Conservation (phyloP, 1,139 yeast species). For the Protomyces lactucae-debilis region DNA sequence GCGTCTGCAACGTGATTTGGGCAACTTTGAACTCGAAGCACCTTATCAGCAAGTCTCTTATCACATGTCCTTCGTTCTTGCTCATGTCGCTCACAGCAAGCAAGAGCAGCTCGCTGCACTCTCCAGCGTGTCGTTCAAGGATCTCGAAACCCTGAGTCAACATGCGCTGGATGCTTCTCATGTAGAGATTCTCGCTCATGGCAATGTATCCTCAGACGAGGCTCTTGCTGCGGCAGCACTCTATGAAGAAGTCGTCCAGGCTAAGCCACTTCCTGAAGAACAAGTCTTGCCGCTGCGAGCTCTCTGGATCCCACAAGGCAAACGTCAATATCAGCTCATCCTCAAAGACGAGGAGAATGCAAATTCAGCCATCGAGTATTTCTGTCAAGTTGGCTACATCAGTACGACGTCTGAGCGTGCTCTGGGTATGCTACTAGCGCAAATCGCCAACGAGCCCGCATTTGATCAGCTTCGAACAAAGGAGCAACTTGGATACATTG, state of each 20-base stretch:
- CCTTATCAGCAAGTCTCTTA: slow-evolving; percentile 69
- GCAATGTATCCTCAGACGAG: slow-evolving; percentile 60
- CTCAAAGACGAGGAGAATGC: slow-evolving; percentile 66
- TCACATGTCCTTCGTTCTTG: slow-evolving; percentile 56
- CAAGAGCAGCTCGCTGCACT: slow-evolving; percentile 58
- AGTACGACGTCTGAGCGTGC: slow-evolving; percentile 43
- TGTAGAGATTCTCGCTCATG: slow-evolving; percentile 69
- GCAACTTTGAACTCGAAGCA: slow-evolving; percentile 65
- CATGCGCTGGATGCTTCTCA: slow-evolving; percentile 49
- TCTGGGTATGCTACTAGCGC: slow-evolving; percentile 60
- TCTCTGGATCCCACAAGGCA: slow-evolving; percentile 17
- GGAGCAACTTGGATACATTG: slow-evolving; percentile 89
- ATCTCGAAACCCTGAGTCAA: slow-evolving; percentile 48
- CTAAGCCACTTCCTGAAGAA: slow-evolving; percentile 29
- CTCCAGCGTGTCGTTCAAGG: slow-evolving; percentile 48
- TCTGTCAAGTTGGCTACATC: slow-evolving; percentile 61
- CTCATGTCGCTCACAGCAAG: slow-evolving; percentile 64
- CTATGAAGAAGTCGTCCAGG: slow-evolving; percentile 41
- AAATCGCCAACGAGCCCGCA: slow-evolving; percentile 76
- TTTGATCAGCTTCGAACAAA: slow-evolving; percentile 85
- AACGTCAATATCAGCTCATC: slow-evolving; percentile 44
- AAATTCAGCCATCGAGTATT: slow-evolving; percentile 80
- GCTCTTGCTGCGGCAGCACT: slow-evolving; percentile 50
- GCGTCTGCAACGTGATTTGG: slow-evolving; percentile 56
- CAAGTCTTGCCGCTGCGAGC: slow-evolving; percentile 1